Base-by-base conservation (phyloP, 2,329 filamentous ascomycete genomes). In the Calonectria naviculata region DNA sequence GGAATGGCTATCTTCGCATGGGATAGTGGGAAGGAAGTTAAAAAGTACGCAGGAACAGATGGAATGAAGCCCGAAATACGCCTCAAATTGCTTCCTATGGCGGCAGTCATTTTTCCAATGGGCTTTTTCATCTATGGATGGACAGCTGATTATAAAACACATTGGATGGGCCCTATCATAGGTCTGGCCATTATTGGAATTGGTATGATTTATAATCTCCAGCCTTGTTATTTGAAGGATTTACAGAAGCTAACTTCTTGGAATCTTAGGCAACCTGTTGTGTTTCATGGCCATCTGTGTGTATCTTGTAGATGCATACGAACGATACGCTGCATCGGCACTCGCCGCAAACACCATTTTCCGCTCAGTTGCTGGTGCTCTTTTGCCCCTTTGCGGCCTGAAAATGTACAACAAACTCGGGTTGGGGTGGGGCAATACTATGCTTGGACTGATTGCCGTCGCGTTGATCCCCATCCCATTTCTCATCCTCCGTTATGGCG, bases 401-500 rank as follows among this genome's bases (percentile, higher is more conserved):
- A 31, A 34, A 15, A 69, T 74, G 31, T 81, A 80, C 60, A 73
- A 78, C 2, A 78, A 78, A 21, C 74, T 86, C 0, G 83, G 72
- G 80, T 88, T 74, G 73, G 90, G 77, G 75, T 92, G 75, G 86
- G 86, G 68, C 1, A 85, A 85, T 41, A 82, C 80, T 12, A 67
- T 84, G 62, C 78, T 85, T 24, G 83, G 77, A 0, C 84, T 86
- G 42, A 81, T 87, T 61, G 82, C 84, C 0, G 42, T 85, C 6
- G 81, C 76, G 1, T 75, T 87, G 70, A 73, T 84, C 5, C 85
- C 84, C 0, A 80, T 85, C 5, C 82, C 85, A 0, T 84, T 83
- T 66, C 70, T 82, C 10, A 78, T 87, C 19, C 73, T 80, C 28
- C 79, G 78, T 38, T 84, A 83, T 36, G 86, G 86, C 4, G 85